Base-by-base conservation (phyloP, 768 basidiomycete genomes). In the Trametes punicea region DNA sequence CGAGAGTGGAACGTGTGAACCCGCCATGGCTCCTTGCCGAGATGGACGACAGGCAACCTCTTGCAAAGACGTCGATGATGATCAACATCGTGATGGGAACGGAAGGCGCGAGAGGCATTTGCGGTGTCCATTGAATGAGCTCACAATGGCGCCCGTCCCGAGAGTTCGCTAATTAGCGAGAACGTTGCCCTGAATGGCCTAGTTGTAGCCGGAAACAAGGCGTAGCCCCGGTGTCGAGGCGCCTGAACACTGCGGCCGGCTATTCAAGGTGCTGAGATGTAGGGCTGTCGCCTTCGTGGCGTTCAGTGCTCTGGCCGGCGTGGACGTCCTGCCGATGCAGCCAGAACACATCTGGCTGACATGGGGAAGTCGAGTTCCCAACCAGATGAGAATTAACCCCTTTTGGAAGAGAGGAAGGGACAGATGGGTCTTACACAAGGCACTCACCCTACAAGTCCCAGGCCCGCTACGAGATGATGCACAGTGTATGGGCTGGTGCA, bases 231-330 rank as follows among this genome's bases (percentile, higher is more conserved):
- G 15, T 16, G 34, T 31, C 31, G 31, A 6, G 15, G 5, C 15
- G 34, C n/a, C 13, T 36, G 34, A 36, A 15, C n/a, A 10, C 15
- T 36, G 7, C 13, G 23, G 11, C 21, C 18, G 31, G 16, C 21
- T n/a, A 5, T 21, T 15, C 15, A 4, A 13, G 31, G 51, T 25
- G 51, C 23, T 25, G n/a, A 29, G 42, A 54, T 54, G 52, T 38
- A 29, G 18, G 25, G 33, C 31, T 54, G 42, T 54, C 34, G 52
- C 44, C 42, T 39, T 54, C 34, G 52, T 54, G 52, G 52, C 52
- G 52, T 46, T n/a, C 16, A 4, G 6, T 36, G 34, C 34, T 36
- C 8, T 15, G 7, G 5, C 34, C 34, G 8, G n/a, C n/a, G 13
- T 10, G 34, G 6, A n/a, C n/a, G n/a, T n/a, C n/a, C n/a, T n/a